Conservation (phyloP, 1,284 basidiomycete genomes). For the Phellopilus nigrolimitatus region DNA sequence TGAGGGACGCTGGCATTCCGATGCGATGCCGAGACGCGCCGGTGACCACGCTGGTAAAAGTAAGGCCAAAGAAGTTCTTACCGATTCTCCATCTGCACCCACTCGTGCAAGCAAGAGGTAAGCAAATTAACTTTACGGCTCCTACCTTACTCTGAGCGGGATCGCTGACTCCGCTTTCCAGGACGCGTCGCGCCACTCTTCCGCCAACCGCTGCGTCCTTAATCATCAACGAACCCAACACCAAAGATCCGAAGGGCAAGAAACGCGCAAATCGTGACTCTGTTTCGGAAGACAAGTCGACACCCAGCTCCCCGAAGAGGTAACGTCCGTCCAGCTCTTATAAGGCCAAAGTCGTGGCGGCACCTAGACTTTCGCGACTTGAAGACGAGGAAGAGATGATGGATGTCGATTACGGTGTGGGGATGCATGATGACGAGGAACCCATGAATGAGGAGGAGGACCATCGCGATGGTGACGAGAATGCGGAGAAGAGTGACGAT, state of each 20-base stretch:
- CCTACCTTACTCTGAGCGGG: conserved; percentile 14
- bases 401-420: conserved; percentile 58
- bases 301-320: conserved; percentile 49
- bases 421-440: conserved; percentile 41
- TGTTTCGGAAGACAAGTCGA: conserved; percentile 57
- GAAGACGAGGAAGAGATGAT: conserved; percentile 75
- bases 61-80: conserved; percentile 54
- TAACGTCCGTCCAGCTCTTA: conserved; percentile 47
- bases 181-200: conserved; percentile 53
- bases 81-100: conserved; percentile 35
- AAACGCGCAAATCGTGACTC: conserved; percentile 74
- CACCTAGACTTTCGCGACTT: conserved; percentile 49
- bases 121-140: conserved; percentile 13
- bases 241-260: conserved; percentile 77
- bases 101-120: conserved; percentile 23
- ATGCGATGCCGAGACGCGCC: conserved; percentile 37
- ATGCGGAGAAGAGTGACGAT: conserved; percentile 31
- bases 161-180: conserved; percentile 29
- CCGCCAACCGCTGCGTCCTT: conserved; percentile 40
- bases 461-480: conserved; percentile 29
- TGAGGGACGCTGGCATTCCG: background rate
- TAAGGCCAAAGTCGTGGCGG: conserved; percentile 55
- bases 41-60: conserved; percentile 56
- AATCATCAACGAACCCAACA: conserved; percentile 68
- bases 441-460: conserved; percentile 26